Percentiles rank a stretch among this genome's conserved stretches.
phyloP scores from a whole-genome alignment of 2,329 filamentous ascomycete genomes.

The Ceratocystis huliohia region DNA sequence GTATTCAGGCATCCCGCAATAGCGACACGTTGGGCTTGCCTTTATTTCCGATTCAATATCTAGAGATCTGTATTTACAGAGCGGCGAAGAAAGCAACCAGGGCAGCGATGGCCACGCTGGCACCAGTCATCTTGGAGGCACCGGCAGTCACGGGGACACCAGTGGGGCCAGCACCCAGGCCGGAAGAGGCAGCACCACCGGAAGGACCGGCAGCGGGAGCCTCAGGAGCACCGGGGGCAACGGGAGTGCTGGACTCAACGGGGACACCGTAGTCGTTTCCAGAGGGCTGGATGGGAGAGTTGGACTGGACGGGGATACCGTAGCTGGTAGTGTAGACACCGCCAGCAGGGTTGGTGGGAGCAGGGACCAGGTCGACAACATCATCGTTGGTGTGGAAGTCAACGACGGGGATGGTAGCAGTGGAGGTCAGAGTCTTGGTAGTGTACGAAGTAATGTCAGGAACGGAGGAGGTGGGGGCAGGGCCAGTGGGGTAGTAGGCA shows the following conservation, averaged over 20 bases:
- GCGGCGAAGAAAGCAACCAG: constrained; percentile 15
- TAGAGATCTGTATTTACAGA: constrained; percentile 16
- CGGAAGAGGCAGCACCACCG: constrained; percentile 20
- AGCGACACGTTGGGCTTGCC: neutral
- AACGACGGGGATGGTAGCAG: constrained; percentile 42
- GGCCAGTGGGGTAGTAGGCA: neutral
- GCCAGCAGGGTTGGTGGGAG: constrained; percentile 21
- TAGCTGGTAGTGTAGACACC: constrained; percentile 9
- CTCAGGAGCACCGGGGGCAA: constrained; percentile 20
- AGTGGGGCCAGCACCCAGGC: constrained; percentile 13
- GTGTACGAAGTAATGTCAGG: constrained; percentile 36
- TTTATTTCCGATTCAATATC: constrained; percentile 3
- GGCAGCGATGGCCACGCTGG: constrained; percentile 9
- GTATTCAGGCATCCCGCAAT: constrained; percentile 1
- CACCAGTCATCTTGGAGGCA: constrained; percentile 17
- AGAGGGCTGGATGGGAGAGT: constrained; percentile 8
- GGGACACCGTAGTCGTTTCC: constrained; percentile 9
- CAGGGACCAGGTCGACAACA: constrained; percentile 20
- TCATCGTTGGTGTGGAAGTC: constrained; percentile 31
- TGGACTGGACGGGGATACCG: constrained; percentile 11
- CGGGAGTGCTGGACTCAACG: constrained; percentile 23
- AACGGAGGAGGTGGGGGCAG: constrained; percentile 27
- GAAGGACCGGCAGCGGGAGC: constrained; percentile 13
- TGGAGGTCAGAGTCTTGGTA: constrained; percentile 39
- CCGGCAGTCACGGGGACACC: constrained; percentile 19